phyloP scores from a whole-genome alignment of 2,329 filamentous ascomycete species.

The Claviceps quebecensis region DNA sequence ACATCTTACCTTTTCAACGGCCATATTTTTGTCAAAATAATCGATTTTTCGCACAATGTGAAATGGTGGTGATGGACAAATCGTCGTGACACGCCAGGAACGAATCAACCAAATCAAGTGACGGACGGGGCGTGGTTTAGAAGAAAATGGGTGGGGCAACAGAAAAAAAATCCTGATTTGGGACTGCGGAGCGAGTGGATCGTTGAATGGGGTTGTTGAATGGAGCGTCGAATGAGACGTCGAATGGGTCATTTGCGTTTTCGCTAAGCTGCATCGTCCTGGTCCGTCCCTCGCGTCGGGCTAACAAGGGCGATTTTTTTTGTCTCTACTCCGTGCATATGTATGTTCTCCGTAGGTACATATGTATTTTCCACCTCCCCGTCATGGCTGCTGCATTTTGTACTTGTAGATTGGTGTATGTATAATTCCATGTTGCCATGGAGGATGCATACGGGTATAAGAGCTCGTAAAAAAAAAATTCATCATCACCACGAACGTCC shows the following conservation, averaged over 20 bases:
- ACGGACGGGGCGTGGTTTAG: background rate
- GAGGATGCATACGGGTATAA: conserved; percentile 1
- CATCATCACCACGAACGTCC: background rate
- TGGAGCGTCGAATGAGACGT: background rate
- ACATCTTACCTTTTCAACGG: conserved; percentile 10
- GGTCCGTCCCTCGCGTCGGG: background rate
- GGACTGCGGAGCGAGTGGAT: background rate
- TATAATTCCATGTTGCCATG: background rate
- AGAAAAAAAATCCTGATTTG: conserved; percentile 3
- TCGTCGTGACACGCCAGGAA: conserved; percentile 1
- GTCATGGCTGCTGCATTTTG: background rate
- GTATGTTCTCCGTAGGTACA: too few relatives aligned
- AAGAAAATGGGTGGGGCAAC: background rate
- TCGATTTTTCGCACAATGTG: background rate
- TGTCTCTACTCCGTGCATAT: too few relatives aligned
- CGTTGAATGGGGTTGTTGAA: background rate
- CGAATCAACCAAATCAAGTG: conserved; percentile 1
- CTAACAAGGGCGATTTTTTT: background rate
- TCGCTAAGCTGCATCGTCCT: background rate
- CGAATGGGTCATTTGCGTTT: background rate
- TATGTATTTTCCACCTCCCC: too few relatives aligned
- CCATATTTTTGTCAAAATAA: conserved; percentile 6
- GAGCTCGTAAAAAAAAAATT: background rate
- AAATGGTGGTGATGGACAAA: background rate
- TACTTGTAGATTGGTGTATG: background rate